Base-by-base conservation (phyloP, 371 early-diverging fungal genomes). In the Syncephalis fuscata region DNA sequence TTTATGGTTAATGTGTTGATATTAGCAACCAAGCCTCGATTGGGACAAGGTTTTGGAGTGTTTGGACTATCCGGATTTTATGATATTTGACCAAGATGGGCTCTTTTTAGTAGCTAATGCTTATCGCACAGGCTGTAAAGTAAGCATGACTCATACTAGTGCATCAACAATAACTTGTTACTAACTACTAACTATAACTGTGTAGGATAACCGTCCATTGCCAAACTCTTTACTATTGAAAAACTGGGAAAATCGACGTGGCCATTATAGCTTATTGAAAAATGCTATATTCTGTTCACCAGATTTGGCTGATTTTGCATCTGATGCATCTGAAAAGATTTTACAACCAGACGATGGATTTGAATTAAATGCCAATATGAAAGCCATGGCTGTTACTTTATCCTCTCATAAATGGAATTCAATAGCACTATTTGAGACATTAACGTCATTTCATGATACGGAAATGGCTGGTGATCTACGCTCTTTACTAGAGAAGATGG, bases 11-110 rank as follows among this genome's bases (percentile, higher is more conserved):
- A 32, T 32, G 32, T n/a, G 3, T 46, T 26, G 26, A 41, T 45
- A 24, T 56, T 58, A 74, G 73, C 58, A 70, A 43, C 73, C 72
- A 5, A 52, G 60, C 3, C 44, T 82, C 7, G 73, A 86, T 58
- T 84, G 82, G 82, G 53, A 58, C 27, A 58, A 63, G 45, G 76
- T 85, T 3, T 62, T 82, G 39, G 63, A 77, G 27, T 46, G 60
- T 22, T 61, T 84, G 45, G 89, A 88, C 57, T 73, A 76, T 51
- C 68, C 76, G 19, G 81, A 80, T 39, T 80, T 83, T 50, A 61
- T 67, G 25, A 48, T 88, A 15, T 53, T 58, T 37, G 81, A 82
- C 63, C 59, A 64, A 5, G 66, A 74, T 39, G 82, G 78, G 5
- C 54, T 88, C 1, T 71, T 71, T 48, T 64, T 83, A 19, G 51